These are phyloP conservation scores for Boletus smithii DNA, from an alignment of 1,284 basidiomycete genomes.

Conservation along the genomic window DNA sequence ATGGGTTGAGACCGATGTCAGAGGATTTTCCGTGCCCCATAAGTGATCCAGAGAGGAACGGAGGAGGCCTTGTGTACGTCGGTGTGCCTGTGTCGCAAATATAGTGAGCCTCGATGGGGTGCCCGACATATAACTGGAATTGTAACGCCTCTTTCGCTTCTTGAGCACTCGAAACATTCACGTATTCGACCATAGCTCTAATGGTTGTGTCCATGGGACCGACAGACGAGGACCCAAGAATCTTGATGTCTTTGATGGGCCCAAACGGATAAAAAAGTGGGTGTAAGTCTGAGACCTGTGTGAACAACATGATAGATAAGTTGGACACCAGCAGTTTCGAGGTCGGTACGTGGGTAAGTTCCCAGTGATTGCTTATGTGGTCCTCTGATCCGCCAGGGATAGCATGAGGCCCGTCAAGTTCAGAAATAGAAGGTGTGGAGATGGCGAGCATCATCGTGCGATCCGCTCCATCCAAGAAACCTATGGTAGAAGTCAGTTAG, in stretches of 20 bases:
- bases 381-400: constrained; percentile 12
- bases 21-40: constrained; percentile 16
- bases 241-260: constrained; percentile 54
- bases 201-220: constrained; percentile 39
- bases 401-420: constrained; percentile 26
- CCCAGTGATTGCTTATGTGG: constrained; percentile 20
- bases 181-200: constrained; percentile 62
- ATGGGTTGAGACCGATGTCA: constrained; percentile 33
- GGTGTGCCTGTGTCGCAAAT: constrained; percentile 29
- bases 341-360: constrained; percentile 41
- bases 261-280: constrained; percentile 75
- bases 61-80: constrained; percentile 17
- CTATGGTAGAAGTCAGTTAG: constrained; percentile 34
- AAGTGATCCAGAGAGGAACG: constrained; percentile 11
- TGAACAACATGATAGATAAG: constrained; percentile 63
- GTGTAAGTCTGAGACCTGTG: constrained; percentile 59
- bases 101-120: constrained; percentile 47
- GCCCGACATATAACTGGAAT: constrained; percentile 57
- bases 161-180: constrained; percentile 47
- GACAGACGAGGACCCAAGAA: constrained; percentile 36
- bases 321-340: constrained; percentile 60
- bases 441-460: constrained; percentile 57
- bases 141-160: constrained; percentile 61
- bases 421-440: constrained; percentile 35
- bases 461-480: constrained; percentile 77